Evolutionary conservation across 768 basidiomycete genomes (phyloP), one percentile per base, ranked within the genome.

Genomic region (Psilocybe cyanescens): DNA sequence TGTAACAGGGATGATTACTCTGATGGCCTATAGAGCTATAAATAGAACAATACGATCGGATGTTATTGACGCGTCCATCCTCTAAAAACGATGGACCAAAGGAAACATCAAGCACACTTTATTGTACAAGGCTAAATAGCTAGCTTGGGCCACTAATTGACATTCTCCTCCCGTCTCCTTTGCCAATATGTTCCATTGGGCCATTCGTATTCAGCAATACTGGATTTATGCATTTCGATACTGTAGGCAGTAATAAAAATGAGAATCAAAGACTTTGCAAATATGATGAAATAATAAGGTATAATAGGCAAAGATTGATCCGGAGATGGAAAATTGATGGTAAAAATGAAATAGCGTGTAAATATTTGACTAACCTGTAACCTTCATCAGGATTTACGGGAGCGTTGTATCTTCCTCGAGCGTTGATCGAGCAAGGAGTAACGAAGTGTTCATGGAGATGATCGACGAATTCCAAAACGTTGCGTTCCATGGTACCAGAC

Each of bases 371-470:
- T 12, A 6, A 86, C 87, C 87, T 90, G 75, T 95, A 94, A 1
- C 95, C 95, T 67, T 92, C 94, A 16, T 81, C 75, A 0, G 91
- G 80, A 66, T 91, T 85, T 59, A 67, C 76, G 0, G 95, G 95
- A 3, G 96, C 91, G 67, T 95, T 95, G 75, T 97, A 98, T 44
- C 94, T 81, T 44, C 95, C 96, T 14, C 82, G 82, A 1, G 76
- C 63, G 76, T 96, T 97, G 78, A 98, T 94, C 16, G 92, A 90
- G 68, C 92, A 93, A 2, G 94, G 95, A 62, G 87, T 87, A 46
- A 89, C 77, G 76, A 97, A 99, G 72, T 97, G 92, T 69, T 98
- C 94, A 75, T 99, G 96, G 41, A 98, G 80, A 73, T 97, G 96
- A 71, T 94, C 90, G 33, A 89, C 91, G 65, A 86, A 93, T 74